Evolutionary conservation across 2,329 filamentous ascomycete genomes (phyloP).

Genomic region (Diaporthe caulivora): DNA sequence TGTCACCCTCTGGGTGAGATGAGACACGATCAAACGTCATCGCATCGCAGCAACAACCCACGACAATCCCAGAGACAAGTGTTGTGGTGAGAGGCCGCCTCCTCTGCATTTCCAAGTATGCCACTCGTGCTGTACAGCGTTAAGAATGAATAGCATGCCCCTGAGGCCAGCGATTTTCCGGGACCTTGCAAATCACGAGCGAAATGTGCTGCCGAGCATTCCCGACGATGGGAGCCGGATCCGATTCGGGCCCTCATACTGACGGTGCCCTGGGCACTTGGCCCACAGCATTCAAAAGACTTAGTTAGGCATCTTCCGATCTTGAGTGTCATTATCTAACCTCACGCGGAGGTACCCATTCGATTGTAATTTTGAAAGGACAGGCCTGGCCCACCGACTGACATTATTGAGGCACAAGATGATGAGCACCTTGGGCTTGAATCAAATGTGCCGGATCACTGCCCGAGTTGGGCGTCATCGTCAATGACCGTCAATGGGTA

Average conservation of each 20-base stretch:
- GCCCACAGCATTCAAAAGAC: neutral
- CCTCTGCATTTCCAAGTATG: neutral
- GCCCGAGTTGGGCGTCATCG: conserved; percentile 16
- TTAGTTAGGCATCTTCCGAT: conserved; percentile 19
- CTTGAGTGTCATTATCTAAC: conserved; percentile 2
- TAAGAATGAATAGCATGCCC: neutral
- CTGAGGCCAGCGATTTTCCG: neutral
- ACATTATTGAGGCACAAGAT: conserved; percentile 3
- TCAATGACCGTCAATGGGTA: conserved; percentile 24
- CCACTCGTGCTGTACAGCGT: neutral
- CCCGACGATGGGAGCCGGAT: neutral
- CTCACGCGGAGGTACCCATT: conserved; percentile 5
- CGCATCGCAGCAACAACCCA: neutral
- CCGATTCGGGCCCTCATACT: neutral
- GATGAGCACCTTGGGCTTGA: conserved; percentile 26
- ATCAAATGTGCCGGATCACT: conserved; percentile 23
- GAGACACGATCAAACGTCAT: neutral
- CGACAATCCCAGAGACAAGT: neutral
- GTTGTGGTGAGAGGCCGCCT: neutral
- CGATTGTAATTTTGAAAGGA: neutral
- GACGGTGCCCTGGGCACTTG: neutral
- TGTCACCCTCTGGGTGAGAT: neutral
- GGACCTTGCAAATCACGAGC: neutral
- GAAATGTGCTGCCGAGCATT: neutral
- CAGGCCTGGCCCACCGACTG: neutral